Evolutionary conservation across 305 asterid species (phyloP).

Genomic region (Fraxinus xanthoxyloides): DNA sequence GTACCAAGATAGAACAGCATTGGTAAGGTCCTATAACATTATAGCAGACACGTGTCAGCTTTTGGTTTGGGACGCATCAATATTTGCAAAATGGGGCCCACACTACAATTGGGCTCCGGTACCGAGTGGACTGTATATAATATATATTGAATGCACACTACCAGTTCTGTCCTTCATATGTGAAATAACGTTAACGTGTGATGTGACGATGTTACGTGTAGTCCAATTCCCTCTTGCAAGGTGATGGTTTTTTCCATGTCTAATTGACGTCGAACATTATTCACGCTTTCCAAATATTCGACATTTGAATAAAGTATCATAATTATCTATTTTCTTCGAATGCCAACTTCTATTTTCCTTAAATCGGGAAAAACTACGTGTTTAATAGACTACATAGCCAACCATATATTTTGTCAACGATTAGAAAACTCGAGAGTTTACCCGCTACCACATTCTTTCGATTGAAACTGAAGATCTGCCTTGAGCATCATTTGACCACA

Average conservation of each 20-base stretch:
- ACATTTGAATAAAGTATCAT: background rate
- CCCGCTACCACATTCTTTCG: background rate
- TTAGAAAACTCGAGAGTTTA: too few species aligned
- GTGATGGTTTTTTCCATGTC: background rate
- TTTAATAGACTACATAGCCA: background rate
- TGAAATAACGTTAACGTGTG: background rate
- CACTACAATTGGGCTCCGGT: background rate
- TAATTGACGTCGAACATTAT: too few species aligned
- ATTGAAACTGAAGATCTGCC: background rate
- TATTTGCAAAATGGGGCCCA: conserved; percentile 12
- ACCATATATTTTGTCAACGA: background rate
- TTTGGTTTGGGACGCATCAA: background rate
- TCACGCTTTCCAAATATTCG: background rate
- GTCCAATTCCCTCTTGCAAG: background rate
- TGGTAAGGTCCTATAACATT: background rate
- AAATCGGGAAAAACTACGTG: background rate
- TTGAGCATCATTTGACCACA: background rate
- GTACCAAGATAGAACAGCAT: background rate
- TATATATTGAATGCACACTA: background rate
- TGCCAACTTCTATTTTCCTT: background rate
- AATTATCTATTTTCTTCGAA: background rate
- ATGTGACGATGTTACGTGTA: background rate
- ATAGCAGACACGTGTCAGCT: background rate
- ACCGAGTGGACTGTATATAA: background rate
- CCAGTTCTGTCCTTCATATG: background rate